Base-by-base conservation (phyloP, 129 eudicot genomes). In the Tanacetum coccineum region DNA sequence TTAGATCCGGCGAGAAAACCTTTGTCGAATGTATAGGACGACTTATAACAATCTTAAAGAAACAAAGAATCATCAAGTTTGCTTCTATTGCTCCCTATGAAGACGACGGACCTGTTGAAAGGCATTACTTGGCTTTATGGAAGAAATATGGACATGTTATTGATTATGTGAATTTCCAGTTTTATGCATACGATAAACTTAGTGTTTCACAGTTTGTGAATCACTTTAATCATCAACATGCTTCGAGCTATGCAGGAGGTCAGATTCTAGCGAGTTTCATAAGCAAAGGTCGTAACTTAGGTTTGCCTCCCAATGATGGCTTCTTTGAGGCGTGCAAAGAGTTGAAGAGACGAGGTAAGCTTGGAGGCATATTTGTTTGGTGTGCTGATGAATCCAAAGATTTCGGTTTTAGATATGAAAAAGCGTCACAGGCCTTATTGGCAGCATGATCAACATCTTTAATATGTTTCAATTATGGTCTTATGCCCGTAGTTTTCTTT, bases 41-140 rank as follows among this genome's bases (percentile, higher is more conserved):
- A 28, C 81, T 85, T 25, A 66, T 85, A 62, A 76, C 72, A 11
- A 64, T n/a, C 8, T 79, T 85, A 6, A 85, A 85, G 74, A 20
- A 79, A n/a, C 68, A 22, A 0, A 28, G 63, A 14, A 40, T 42
- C 44, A 74, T 85, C 42, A 67, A 81, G 19, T 85, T 81, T 39
- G 84, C 85, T 48, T 85, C 91, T 30, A 82, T 85, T 30, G 87
- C 87, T 13, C 91, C 91, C 2, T 85, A 46, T 52, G 91, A 76
- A 50, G 79, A 81, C 44, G 64, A 68, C 4, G 79, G 81, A 3
- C 59, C 74, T 3, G 84, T 85, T 26, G 76, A 85, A 59, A 71
- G 75, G 1, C 70, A 66, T 66, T 85, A 85, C 63, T 42, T 59
- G 56, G 84, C 87, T 14, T 46, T 85, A 57, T 85, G 85, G 91